A percentile compares a stretch with the other conserved stretches of the same genome.
phyloP scores from a whole-genome alignment of 495 filamentous ascomycete species.

The Copromyces sp. region DNA sequence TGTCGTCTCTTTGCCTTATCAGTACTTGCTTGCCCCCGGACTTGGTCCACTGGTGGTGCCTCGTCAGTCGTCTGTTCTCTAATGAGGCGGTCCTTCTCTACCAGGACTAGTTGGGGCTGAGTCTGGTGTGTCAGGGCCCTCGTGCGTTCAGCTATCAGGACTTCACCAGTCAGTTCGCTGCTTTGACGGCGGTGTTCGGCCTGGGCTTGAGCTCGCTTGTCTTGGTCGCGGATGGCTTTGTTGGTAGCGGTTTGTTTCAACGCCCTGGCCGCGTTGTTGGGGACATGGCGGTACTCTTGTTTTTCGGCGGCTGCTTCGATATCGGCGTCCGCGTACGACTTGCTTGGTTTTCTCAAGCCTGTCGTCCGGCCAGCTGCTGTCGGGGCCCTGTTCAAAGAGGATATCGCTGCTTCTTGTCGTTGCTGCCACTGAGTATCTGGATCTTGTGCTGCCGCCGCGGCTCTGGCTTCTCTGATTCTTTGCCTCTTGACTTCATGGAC shows the following conservation, averaged over 20 bases:
- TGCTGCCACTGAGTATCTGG: slow-evolving; percentile 1
- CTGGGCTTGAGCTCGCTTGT: slow-evolving; percentile 1
- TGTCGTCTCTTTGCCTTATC: background rate
- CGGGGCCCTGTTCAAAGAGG: background rate
- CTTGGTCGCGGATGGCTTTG: slow-evolving; percentile 23
- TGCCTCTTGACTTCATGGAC: slow-evolving; percentile 14
- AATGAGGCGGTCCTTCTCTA: background rate
- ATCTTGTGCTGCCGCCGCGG: background rate
- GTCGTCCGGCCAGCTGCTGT: slow-evolving; percentile 2
- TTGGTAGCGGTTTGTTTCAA: slow-evolving; percentile 39
- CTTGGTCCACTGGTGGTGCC: background rate
- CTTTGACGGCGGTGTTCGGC: background rate
- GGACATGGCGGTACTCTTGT: slow-evolving; percentile 26
- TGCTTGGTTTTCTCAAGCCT: slow-evolving; percentile 8
- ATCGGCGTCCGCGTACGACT: slow-evolving; percentile 6
- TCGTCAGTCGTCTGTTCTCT: background rate
- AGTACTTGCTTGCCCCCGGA: background rate
- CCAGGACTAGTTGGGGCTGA: background rate
- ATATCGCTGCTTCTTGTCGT: background rate
- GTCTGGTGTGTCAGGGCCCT: background rate
- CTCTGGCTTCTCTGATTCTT: background rate
- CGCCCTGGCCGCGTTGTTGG: slow-evolving; percentile 36
- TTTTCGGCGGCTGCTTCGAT: slow-evolving; percentile 12
- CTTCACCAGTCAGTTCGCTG: background rate
- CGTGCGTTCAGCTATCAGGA: background rate